These are phyloP conservation scores for Chlorella vulgaris DNA, from an alignment of 139 green algal genomes.

Conservation along the genomic window DNA sequence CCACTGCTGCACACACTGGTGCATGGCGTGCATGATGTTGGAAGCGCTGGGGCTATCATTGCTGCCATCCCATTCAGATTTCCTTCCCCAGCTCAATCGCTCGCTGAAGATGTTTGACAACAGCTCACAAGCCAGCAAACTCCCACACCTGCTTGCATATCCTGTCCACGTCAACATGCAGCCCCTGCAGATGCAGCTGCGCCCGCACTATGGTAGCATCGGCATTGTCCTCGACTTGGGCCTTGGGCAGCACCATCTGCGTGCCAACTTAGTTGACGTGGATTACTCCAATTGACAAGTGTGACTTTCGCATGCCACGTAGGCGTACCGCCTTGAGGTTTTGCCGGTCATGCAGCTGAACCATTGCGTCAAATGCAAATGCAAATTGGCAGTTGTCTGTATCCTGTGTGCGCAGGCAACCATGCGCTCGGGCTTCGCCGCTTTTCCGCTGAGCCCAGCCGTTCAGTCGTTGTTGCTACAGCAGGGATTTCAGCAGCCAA, in stretches of 20 bases:
- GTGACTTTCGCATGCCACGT: too few species aligned
- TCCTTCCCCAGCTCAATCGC: too few species aligned
- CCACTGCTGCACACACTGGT: constrained; percentile 74
- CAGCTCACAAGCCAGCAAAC: too few species aligned
- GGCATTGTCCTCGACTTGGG: constrained; percentile 74
- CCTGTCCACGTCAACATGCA: constrained; percentile 56
- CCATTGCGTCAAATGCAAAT: constrained; percentile 81
- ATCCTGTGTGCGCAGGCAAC: too few species aligned
- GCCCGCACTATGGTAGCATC: constrained; percentile 75
- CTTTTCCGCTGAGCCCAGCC: too few species aligned
- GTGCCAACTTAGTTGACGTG: too few species aligned
- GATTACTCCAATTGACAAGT: too few species aligned
- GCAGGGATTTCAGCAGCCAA: not conserved
- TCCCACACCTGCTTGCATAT: constrained; percentile 45
- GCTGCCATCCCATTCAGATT: too few species aligned
- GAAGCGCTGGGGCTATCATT: too few species aligned
- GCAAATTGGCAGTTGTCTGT: constrained; percentile 78
- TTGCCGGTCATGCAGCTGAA: constrained; percentile 86
- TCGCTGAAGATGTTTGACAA: too few species aligned
- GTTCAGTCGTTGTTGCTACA: not conserved
- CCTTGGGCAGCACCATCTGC: constrained; percentile 57
- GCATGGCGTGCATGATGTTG: constrained; percentile 58
- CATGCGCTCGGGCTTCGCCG: too few species aligned
- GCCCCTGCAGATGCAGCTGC: constrained; percentile 78
- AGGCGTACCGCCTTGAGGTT: constrained; percentile 58